Percentiles rank a stretch among this genome's conserved stretches.
Conservation (phyloP, 108 stramenopile species). For the Conticribra guillardii region DNA sequence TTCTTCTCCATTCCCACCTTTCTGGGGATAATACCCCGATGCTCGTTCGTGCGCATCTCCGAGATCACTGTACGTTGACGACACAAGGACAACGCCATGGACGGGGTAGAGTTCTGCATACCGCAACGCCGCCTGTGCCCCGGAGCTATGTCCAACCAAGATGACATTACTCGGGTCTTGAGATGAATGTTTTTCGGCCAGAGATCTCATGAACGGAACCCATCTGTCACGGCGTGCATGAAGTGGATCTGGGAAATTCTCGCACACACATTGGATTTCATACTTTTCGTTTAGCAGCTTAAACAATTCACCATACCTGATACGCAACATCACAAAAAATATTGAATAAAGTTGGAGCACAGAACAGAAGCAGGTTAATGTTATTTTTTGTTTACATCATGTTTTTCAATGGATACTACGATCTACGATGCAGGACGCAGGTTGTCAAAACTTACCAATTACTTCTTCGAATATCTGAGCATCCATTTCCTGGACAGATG, state of each 20-base stretch:
- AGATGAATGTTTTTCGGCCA: conserved; percentile 27
- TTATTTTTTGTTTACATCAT: too few relatives aligned
- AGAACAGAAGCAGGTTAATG: too few relatives aligned
- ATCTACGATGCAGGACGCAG: conserved; percentile 33
- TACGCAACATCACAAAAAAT: too few relatives aligned
- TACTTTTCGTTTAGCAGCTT: too few relatives aligned
- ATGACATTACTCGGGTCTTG: conserved; percentile 49
- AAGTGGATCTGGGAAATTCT: conserved; percentile 69
- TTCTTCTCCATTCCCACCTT: conserved; percentile 15
- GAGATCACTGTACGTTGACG: conserved; percentile 71
- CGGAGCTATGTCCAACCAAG: conserved; percentile 74
- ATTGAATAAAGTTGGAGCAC: too few relatives aligned
- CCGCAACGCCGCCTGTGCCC: conserved; percentile 70
- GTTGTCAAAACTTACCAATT: conserved; percentile 74
- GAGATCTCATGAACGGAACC: conserved; percentile 65
- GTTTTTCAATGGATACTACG: too few relatives aligned
- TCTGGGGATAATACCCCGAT: conserved; percentile 75
- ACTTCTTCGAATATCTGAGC: conserved; percentile 53
- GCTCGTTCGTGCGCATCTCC: conserved; percentile 75
- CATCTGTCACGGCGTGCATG: conserved; percentile 67
- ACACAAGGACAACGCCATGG: conserved; percentile 58
- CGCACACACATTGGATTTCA: conserved; percentile 58
- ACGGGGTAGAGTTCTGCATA: conserved; percentile 62
- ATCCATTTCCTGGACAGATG: conserved; percentile 78
- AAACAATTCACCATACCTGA: too few relatives aligned